Evolutionary conservation across 345 rosid species (phyloP), one percentile per base, ranked within the genome.

Genomic region (Aquilaria sinensis): DNA sequence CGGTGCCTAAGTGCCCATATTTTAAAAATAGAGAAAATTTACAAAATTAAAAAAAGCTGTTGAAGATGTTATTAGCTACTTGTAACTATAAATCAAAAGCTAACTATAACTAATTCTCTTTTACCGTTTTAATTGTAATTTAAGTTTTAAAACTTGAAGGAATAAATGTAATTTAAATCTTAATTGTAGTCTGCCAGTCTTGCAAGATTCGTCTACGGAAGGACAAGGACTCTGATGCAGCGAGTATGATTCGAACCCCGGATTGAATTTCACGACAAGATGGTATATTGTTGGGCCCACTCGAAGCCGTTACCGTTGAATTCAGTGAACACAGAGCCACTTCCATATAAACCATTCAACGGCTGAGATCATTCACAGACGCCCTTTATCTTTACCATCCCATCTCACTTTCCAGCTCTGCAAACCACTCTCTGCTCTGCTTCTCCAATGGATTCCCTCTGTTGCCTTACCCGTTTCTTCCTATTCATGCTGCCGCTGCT

Each of bases 361-460:
- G 16, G 62, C 30, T 9, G 1, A 45, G 16, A 5, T 9, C n/a
- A 58, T 57, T 57, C 47, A 0, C 46, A 30, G 32, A 16, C 23
- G 50, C 43, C 53, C 16, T 45, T 55, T 31, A 47, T 47, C 9
- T 48, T 30, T 3, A 47, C 37, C 53, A 33, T 23, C 23, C 23
- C 23, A 23, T 23, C 23, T 23, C 23, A 23, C 23, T 23, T 23
- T 23, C 23, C 23, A 23, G 23, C 32, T 4, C 31, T 29, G 5
- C 37, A 7, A 3, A 0, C 6, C 58, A 29, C 65, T 3, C 59
- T 31, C 9, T 47, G 58, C 29, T 1, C 43, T 37, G 43, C 43
- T 37, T 31, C 51, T 23, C 10, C 10, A 71, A 66, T 76, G 81
- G 75, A 12, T 23, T 32, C 34, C 43, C 13, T 47, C 12, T 15